A percentile compares a stretch with the other conserved stretches of the same genome.
phyloP scores from a whole-genome alignment of 345 rosid genomes.

The Pelargonium nanum region DNA sequence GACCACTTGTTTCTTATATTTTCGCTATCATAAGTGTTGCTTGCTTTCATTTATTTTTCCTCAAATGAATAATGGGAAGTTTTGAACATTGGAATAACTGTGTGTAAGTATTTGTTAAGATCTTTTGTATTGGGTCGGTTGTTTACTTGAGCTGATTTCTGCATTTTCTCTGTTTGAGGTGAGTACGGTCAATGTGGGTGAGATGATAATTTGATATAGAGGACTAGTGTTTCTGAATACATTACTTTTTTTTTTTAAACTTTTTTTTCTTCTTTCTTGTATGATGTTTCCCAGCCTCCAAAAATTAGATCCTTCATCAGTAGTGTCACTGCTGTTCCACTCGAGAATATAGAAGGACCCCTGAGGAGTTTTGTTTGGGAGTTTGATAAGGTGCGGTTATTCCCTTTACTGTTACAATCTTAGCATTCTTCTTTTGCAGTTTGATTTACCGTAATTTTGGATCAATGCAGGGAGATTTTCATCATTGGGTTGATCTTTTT shows the following conservation, averaged over 20 bases:
- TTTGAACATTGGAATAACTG: too few species aligned
- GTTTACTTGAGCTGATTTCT: neutral
- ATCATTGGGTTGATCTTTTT: constrained; percentile 97
- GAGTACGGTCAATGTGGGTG: neutral
- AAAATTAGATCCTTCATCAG: constrained; percentile 75
- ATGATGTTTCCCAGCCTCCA: constrained; percentile 56
- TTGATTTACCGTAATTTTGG: constrained; percentile 12
- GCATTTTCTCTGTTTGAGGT: neutral
- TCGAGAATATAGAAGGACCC: constrained; percentile 70
- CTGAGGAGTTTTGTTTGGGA: constrained; percentile 80
- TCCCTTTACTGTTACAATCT: constrained; percentile 6
- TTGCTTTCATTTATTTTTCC: neutral
- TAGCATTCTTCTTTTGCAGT: constrained; percentile 4
- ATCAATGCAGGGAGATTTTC: constrained; percentile 80
- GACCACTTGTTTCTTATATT: neutral
- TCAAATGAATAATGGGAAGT: neutral
- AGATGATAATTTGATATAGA: constrained; percentile 3
- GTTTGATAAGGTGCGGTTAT: constrained; percentile 61
- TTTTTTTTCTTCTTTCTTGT: constrained; percentile 5
- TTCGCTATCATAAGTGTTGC: neutral
- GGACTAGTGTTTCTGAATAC: too few species aligned
- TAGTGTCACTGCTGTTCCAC: constrained; percentile 50
- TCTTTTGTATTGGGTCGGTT: neutral
- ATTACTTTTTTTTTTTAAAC: neutral
- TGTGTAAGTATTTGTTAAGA: neutral